Evolutionary conservation across 163 green algal species (phyloP).

Genomic region (Prototheca cutis): DNA sequence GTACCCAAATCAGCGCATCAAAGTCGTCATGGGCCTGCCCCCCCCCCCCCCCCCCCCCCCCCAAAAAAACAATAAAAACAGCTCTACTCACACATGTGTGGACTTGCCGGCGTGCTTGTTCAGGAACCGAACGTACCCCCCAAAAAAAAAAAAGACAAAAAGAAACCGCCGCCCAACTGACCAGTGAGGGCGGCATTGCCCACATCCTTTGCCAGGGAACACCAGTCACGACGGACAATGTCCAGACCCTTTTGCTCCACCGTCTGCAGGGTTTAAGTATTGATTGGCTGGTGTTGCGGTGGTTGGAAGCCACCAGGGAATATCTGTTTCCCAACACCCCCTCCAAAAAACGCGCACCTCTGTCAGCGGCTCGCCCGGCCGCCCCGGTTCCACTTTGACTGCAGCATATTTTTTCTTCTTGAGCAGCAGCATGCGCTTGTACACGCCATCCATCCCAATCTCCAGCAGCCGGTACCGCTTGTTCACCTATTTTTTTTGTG

Average conservation of each 20-base stretch:
- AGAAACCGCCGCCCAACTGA: too few species aligned
- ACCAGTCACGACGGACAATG: conserved; percentile 97
- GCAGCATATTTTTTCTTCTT: conserved; percentile 99
- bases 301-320: too few species aligned
- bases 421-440: conserved; percentile 92
- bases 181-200: conserved; percentile 66
- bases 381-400: conserved; percentile 67
- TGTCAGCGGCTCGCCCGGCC: not conserved
- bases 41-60: too few species aligned
- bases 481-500: too few species aligned
- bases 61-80: too few species aligned
- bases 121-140: too few species aligned
- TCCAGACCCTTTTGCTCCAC: conserved; percentile 95
- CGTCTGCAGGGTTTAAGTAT: conserved; percentile 37
- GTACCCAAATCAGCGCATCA: too few species aligned
- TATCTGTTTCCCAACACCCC: not conserved
- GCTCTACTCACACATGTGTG: too few species aligned
- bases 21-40: too few species aligned
- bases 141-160: too few species aligned
- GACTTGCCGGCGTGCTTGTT: too few species aligned
- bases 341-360: not conserved
- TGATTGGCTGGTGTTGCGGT: too few species aligned
- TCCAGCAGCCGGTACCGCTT: conserved; percentile 83
- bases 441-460: conserved; percentile 95
- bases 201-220: conserved; percentile 74